These are phyloP conservation scores for Colletotrichum tofieldiae DNA, from an alignment of 2,329 filamentous ascomycete species.

Conservation along the genomic window DNA sequence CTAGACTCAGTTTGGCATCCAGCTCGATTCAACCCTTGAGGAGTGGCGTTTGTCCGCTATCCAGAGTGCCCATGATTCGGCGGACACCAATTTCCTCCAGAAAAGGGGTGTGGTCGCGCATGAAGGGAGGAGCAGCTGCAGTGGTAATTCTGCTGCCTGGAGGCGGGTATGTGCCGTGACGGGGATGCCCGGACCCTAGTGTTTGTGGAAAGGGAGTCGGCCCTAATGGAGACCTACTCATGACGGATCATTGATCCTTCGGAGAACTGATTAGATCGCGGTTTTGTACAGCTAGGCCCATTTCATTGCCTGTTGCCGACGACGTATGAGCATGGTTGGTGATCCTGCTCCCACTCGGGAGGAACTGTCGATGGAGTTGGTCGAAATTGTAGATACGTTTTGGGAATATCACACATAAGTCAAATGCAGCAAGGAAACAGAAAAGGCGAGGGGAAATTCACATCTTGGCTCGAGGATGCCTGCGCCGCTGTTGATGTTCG, in stretches of 20 bases:
- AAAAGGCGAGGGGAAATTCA: not conserved
- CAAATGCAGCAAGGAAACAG: not conserved
- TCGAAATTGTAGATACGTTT: not conserved
- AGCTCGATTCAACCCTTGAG: not conserved
- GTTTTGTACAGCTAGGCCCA: not conserved
- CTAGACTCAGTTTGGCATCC: not conserved
- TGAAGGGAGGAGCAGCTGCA: constrained; percentile 2
- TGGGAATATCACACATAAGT: too few species aligned
- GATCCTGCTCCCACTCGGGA: not conserved
- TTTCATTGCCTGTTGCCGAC: not conserved
- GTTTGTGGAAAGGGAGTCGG: constrained; percentile 15
- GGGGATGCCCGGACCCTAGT: constrained; percentile 4
- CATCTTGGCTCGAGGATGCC: not conserved
- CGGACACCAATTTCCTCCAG: not conserved
- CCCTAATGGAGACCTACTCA: not conserved
- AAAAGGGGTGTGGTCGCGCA: not conserved
- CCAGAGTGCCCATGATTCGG: not conserved
- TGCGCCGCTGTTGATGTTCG: not conserved
- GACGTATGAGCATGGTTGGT: not conserved
- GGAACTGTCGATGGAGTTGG: not conserved
- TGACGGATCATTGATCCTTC: not conserved
- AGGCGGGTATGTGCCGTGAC: not conserved
- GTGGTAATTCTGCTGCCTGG: constrained; percentile 37
- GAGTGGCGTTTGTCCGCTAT: not conserved
- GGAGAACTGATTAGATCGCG: not conserved